Evolutionary conservation across 805 yeast species (phyloP).

Genomic region (Saccharomycopsis malanga): DNA sequence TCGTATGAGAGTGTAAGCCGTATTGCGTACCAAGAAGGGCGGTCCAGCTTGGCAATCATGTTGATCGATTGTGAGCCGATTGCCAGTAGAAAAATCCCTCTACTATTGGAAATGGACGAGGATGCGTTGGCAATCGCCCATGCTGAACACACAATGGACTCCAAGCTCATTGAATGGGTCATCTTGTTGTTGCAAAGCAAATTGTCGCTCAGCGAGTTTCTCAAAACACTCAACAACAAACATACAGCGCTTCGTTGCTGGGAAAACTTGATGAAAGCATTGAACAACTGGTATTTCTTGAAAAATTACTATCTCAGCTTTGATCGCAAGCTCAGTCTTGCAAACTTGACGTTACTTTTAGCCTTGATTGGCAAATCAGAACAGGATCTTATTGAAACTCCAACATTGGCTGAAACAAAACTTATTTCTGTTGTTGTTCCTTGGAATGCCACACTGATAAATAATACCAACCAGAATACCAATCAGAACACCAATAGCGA

Average conservation of each 20-base stretch:
- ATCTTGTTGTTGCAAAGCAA: conserved; percentile 38
- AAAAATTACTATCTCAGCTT: conserved; percentile 20
- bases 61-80: conserved; percentile 65
- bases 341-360: conserved; percentile 34
- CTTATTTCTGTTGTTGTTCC: not conserved
- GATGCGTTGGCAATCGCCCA: conserved; percentile 60
- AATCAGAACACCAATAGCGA: conserved; percentile 6
- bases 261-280: conserved; percentile 22
- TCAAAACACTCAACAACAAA: conserved; percentile 50
- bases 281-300: conserved; percentile 11
- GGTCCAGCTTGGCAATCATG: conserved; percentile 57
- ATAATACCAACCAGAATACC: conserved; percentile 17
- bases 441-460: not conserved
- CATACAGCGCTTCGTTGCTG: conserved; percentile 37
- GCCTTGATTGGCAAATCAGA: conserved; percentile 29
- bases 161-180: conserved; percentile 53
- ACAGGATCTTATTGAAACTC: conserved; percentile 31
- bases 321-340: conserved; percentile 45
- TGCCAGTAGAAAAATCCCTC: conserved; percentile 51
- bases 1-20: conserved; percentile 54
- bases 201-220: conserved; percentile 37
- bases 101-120: conserved; percentile 66
- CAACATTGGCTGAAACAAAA: conserved; percentile 21
- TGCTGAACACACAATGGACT: conserved; percentile 53
- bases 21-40: conserved; percentile 75